Evolutionary conservation across 2,329 filamentous ascomycete genomes (phyloP).

Genomic region (Venturia nashicola): DNA sequence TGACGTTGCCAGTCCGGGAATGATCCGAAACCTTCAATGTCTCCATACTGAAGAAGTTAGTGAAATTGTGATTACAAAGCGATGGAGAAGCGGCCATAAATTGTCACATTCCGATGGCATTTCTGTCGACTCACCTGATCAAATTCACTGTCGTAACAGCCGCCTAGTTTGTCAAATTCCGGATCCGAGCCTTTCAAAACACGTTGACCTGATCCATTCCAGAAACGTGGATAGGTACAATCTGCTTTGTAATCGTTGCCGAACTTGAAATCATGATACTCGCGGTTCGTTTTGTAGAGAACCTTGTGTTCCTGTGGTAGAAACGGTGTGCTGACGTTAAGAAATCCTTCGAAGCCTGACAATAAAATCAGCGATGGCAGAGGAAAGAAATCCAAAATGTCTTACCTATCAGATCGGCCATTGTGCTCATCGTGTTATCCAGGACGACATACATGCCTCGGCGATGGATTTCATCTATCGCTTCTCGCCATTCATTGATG

Average conservation of each 20-base stretch:
- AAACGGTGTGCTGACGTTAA: conserved; percentile 47
- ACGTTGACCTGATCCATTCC: conserved; percentile 42
- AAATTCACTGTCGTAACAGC: conserved; percentile 51
- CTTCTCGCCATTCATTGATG: conserved; percentile 42
- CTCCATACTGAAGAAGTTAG: conserved; percentile 34
- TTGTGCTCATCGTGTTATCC: conserved; percentile 18
- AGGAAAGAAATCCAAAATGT: not conserved
- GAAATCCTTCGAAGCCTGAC: conserved; percentile 43
- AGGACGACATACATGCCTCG: conserved; percentile 52
- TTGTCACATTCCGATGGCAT: too few relatives aligned
- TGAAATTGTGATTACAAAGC: not conserved
- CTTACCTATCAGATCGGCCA: conserved; percentile 42
- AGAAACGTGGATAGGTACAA: conserved; percentile 49
- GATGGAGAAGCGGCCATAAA: too few relatives aligned
- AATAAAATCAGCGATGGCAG: not conserved
- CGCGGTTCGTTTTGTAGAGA: conserved; percentile 40
- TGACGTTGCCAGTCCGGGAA: conserved; percentile 51
- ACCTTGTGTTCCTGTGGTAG: conserved; percentile 41
- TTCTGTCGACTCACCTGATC: conserved; percentile 25
- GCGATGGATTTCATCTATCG: conserved; percentile 44
- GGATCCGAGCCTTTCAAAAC: conserved; percentile 21
- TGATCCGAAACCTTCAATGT: conserved; percentile 49
- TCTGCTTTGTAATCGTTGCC: conserved; percentile 38
- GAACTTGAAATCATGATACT: conserved; percentile 45
- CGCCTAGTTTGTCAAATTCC: conserved; percentile 28